Percentiles rank a stretch among this genome's conserved stretches.
Conservation (phyloP, 2,329 filamentous ascomycete genomes). For the Colletotrichum sp. region DNA sequence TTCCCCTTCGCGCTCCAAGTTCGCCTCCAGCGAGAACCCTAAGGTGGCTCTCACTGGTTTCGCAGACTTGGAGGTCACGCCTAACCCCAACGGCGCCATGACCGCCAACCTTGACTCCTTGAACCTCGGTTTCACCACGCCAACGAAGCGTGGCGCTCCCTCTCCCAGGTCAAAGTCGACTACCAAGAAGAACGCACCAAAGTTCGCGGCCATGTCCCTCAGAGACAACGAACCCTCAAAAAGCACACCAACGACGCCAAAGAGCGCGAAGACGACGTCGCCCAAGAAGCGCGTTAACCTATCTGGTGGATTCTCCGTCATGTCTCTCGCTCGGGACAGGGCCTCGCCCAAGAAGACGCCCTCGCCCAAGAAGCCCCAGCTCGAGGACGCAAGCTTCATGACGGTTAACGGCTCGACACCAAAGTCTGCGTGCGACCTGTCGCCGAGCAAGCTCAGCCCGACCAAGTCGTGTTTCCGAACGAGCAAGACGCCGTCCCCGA, state of each 20-base stretch:
- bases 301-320: neutral
- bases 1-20: neutral
- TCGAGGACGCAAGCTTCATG: constrained; percentile 6
- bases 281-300: neutral
- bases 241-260: neutral
- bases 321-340: neutral
- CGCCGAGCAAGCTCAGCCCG: neutral
- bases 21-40: neutral
- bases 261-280: neutral
- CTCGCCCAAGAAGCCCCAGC: neutral
- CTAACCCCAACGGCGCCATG: neutral
- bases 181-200: constrained; percentile 3
- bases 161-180: constrained; percentile 8
- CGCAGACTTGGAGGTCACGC: neutral
- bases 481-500: neutral
- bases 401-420: neutral
- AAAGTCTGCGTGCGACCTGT: neutral
- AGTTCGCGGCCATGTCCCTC: neutral
- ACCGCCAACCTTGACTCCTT: neutral
- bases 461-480: neutral
- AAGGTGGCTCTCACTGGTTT: neutral
- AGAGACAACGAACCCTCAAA: neutral
- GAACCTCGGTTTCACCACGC: constrained; percentile 6
- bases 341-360: neutral
- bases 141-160: neutral